Conservation (phyloP, 108 stramenopile species). For the Nannochloropsis granulata region DNA sequence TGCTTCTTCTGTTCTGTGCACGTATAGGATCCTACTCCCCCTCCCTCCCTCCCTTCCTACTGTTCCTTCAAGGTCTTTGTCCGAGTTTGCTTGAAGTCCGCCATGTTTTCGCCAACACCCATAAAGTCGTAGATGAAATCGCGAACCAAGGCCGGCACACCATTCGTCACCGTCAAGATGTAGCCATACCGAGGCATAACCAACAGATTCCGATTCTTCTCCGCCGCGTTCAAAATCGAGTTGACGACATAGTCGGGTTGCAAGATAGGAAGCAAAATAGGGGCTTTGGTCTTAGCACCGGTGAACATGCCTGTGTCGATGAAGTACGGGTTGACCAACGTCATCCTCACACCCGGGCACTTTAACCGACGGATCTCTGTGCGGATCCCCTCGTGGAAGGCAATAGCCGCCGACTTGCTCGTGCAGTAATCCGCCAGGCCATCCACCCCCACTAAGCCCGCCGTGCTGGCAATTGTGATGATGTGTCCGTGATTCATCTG, state of each 20-base stretch:
- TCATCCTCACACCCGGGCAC: constrained; percentile 2
- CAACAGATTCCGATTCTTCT: not conserved
- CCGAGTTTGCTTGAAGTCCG: constrained; percentile 24
- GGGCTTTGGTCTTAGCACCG: constrained; percentile 8
- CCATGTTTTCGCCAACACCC: constrained; percentile 17
- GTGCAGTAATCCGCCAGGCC: constrained; percentile 26
- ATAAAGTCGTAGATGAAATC: constrained; percentile 13
- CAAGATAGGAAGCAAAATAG: constrained; percentile 19
- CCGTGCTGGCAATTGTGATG: constrained; percentile 23
- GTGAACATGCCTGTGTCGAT: constrained; percentile 39
- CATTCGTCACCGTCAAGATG: not conserved
- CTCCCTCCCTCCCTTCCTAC: not conserved
- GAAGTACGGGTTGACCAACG: constrained; percentile 28
- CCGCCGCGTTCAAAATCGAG: constrained; percentile 9
- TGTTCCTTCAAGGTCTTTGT: not conserved
- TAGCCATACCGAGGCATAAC: constrained; percentile 17
- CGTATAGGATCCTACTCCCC: not conserved
- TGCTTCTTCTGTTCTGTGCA: not conserved
- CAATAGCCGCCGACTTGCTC: constrained; percentile 25
- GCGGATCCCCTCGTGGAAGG: constrained; percentile 19
- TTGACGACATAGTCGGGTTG: constrained; percentile 24
- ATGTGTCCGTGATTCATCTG: constrained; percentile 21
- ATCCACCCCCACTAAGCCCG: constrained; percentile 21
- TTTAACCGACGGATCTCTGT: constrained; percentile 18
- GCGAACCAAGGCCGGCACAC: not conserved